Evolutionary conservation across 2,329 filamentous ascomycete genomes (phyloP), one percentile per base, ranked within the genome.

Genomic region (Trichoderma atroviride): DNA sequence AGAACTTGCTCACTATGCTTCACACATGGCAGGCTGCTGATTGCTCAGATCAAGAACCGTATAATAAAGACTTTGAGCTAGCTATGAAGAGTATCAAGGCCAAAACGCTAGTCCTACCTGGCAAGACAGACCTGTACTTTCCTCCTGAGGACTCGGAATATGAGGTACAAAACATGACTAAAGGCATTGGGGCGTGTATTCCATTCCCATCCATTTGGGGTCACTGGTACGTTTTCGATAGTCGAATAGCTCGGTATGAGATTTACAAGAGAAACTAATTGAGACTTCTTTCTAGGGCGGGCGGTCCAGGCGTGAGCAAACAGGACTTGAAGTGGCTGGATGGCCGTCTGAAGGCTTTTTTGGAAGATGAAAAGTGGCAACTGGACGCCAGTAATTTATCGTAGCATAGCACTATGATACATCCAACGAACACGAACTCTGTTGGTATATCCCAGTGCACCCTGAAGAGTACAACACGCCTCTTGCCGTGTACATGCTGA

Each of bases 1-100:
- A 93, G 73, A 92, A 94, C 71, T 82, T 94, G 76, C 81, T 94
- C 0, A 85, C 86, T 1, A 93, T 94, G 92, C 81, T 93, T 4
- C 86, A 91, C 40, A 94, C 91, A 0, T 96, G 92, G 92, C 92
- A 95, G 77, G 84, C 87, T 5, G 92, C 86, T 0, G 91, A 95
- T 74, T 86, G 88, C 61, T 92, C 91, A 4, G 79, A 86, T 5
- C 90, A 93, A 74, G 84, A 88, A 67, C 89, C 88, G 3, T 94
- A 92, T 72, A 85, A 89, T 70, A 89, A 87, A 1, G 80, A 91
- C 71, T 91, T 93, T 72, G 84, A 85, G 70, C 84, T 85, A 65
- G 88, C 90, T 0, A 85, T 95, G 87, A 82, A 83, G 58, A 85
- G 83, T 3, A 93, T 95, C 78, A 91, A 90, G 76, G 89, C 91